Evolutionary conservation across 805 yeast genomes (phyloP), one percentile per base, ranked within the genome.

Genomic region (Candida ipomoeae): DNA sequence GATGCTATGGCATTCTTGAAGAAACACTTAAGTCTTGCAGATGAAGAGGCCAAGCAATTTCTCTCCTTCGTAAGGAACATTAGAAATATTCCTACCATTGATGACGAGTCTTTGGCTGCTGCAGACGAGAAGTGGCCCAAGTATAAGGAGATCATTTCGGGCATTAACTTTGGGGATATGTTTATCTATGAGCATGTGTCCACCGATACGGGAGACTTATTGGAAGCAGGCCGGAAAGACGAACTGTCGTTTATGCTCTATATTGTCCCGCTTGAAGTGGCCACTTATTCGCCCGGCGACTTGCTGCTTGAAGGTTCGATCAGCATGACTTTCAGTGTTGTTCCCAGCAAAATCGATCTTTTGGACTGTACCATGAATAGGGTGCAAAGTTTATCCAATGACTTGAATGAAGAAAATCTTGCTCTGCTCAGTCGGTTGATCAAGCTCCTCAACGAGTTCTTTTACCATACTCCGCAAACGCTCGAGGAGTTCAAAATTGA

Each of bases 211-310:
- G 33, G 33, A 6, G 26, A 17, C 2, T 3, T 20, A 5, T n/a
- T 53, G 21, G 14, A 21, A n/a, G 23, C 18, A 8, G 14, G 20
- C 17, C 36, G 45, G 17, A 18, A 32, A n/a, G 15, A 2, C 1
- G 57, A 55, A n/a, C 51, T 26, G 14, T 11, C 36, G 6, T 37
- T 29, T 10, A 41, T 55, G 21, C 46, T 48, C 20, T 31, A 55
- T 2, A n/a, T 35, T 8, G 49, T 54, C 1, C 34, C 65, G 59
- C 41, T 68, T 13, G 50, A 55, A 23, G 33, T 65, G 20, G 60
- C 64, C 2, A 40, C 49, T 10, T 34, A 44, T 13, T 64, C 55
- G 6, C 35, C 46, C 6, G 15, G 34, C 5, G 46, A 21, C 2
- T 23, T 18, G 15, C 32, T 20, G 32, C 17, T n/a, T 14, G 46